These are phyloP conservation scores for Heliamphora pulchella DNA, from an alignment of 179 eudicot genomes.

Conservation along the genomic window DNA sequence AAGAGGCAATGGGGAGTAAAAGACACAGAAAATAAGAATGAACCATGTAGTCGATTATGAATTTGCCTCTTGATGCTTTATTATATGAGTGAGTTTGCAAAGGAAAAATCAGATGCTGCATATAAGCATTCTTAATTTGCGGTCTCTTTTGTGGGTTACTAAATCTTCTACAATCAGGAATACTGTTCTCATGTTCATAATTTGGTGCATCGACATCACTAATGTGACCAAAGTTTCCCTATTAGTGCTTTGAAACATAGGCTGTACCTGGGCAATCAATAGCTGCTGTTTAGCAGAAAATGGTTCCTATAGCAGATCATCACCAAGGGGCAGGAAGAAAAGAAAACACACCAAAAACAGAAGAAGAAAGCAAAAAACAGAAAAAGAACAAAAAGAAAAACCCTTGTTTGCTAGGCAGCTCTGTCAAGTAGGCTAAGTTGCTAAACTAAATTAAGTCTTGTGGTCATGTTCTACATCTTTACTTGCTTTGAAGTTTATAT, in stretches of 20 bases:
- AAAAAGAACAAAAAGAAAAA: neutral
- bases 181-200: neutral
- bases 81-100: neutral
- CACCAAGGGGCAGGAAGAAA: no score
- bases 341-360: no score
- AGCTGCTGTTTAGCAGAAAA: neutral
- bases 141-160: neutral
- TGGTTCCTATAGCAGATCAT: neutral
- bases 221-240: neutral
- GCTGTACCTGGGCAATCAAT: no score
- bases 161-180: neutral
- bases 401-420: neutral
- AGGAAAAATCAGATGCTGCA: neutral
- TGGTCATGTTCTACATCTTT: neutral
- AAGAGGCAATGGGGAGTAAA: neutral
- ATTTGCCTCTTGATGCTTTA: neutral
- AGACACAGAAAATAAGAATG: neutral
- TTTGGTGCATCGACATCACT: neutral
- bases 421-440: constrained; percentile 1
- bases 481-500: neutral
- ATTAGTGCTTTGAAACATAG: neutral
- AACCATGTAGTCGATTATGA: neutral
- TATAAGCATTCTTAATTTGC: neutral
- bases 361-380: no score
- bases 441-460: neutral